Conservation (phyloP, 345 rosid genomes). For the Hibiscus syriacus region DNA sequence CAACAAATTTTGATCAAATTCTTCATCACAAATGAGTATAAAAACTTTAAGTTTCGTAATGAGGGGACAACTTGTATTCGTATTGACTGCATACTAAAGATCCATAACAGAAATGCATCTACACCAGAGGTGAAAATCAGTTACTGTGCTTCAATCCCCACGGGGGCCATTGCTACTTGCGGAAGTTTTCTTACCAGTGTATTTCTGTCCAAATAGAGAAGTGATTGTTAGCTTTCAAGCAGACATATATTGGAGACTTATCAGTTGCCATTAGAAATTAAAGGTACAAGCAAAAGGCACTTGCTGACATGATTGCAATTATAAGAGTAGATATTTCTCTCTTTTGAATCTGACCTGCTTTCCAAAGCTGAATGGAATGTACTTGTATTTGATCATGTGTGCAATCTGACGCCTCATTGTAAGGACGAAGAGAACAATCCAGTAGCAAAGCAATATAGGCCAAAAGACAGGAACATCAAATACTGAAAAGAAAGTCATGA, state of each 20-base stretch:
- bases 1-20: constrained; percentile 19
- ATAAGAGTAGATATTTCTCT: background rate
- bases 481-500: no score
- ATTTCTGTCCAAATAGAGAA: constrained; percentile 25
- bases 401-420: no score
- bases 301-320: background rate
- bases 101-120: constrained; percentile 20
- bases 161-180: constrained; percentile 53
- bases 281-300: background rate
- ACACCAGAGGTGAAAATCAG: constrained; percentile 12
- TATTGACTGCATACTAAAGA: constrained; percentile 21
- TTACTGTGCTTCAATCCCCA: no score
- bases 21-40: constrained; percentile 18
- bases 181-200: constrained; percentile 45
- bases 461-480: no score
- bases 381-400: no score
- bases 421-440: no score
- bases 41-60: constrained; percentile 20
- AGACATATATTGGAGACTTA: background rate
- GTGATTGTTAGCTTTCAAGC: background rate
- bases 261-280: background rate
- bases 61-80: constrained; percentile 18
- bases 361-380: no score
- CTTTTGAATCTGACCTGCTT: constrained; percentile 48
- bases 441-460: no score